phyloP scores from a whole-genome alignment of 495 filamentous ascomycete genomes.

The Podospora pseudocomata region DNA sequence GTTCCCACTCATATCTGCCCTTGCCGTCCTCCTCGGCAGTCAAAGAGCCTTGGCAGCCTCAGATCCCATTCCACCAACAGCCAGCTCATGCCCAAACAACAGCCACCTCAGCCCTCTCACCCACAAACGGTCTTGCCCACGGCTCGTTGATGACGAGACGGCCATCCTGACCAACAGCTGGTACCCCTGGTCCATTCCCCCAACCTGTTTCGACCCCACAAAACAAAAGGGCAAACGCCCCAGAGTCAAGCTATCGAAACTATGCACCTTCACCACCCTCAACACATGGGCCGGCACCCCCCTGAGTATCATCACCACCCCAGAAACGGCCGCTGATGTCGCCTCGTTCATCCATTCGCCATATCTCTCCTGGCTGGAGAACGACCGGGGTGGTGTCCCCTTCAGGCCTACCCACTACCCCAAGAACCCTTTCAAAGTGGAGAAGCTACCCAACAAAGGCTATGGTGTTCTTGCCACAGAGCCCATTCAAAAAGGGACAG shows the following conservation, averaged over 20 bases:
- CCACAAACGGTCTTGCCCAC: constrained; percentile 17
- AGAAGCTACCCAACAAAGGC: constrained; percentile 22
- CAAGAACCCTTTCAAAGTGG: constrained; percentile 23
- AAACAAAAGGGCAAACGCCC: not conserved
- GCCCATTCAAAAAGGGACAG: constrained; percentile 19
- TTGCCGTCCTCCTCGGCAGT: not conserved
- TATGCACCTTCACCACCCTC: constrained; percentile 28
- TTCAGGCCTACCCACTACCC: constrained; percentile 2
- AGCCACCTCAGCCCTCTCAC: constrained; percentile 25
- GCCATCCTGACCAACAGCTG: constrained; percentile 9
- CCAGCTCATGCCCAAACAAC: constrained; percentile 19
- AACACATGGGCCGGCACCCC: constrained; percentile 23
- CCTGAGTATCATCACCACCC: constrained; percentile 30
- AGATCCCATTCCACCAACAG: not conserved
- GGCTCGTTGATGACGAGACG: constrained; percentile 27
- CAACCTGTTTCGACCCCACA: constrained; percentile 23
- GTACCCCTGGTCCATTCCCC: constrained; percentile 30
- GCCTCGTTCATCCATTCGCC: constrained; percentile 19
- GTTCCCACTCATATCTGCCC: not conserved
- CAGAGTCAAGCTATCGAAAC: constrained; percentile 13
- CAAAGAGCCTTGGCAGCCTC: not conserved
- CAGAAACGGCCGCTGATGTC: constrained; percentile 21
- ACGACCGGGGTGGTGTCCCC: constrained; percentile 18
- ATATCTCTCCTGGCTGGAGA: constrained; percentile 26
- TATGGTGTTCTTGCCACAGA: constrained; percentile 29